phyloP scores from a whole-genome alignment of 495 filamentous ascomycete species.

The Viridothelium virens region DNA sequence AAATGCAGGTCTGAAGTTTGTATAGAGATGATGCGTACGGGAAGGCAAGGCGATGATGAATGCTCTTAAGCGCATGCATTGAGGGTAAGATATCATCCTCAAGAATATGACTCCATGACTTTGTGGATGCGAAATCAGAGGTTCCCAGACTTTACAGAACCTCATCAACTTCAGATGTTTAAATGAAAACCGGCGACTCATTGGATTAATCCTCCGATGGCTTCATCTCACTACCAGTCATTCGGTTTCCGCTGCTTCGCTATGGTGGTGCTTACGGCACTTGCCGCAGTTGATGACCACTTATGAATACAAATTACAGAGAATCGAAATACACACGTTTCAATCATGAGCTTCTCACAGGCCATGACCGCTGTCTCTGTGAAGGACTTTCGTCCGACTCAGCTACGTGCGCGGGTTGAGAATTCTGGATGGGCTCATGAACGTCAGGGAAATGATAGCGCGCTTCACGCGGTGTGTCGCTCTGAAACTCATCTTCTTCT shows the following conservation, averaged over 20 bases:
- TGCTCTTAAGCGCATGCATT: too few relatives aligned
- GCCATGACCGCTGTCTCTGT: neutral
- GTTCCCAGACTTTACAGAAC: too few relatives aligned
- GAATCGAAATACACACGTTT: neutral
- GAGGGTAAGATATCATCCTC: too few relatives aligned
- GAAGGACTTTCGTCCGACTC: neutral
- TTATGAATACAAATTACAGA: neutral
- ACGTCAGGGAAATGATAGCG: neutral
- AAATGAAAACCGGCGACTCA: too few relatives aligned
- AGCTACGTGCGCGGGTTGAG: neutral
- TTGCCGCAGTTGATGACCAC: neutral
- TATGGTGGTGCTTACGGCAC: neutral
- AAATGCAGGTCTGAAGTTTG: neutral
- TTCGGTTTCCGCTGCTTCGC: too few relatives aligned
- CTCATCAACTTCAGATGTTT: too few relatives aligned
- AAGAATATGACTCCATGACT: too few relatives aligned
- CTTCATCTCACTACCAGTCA: too few relatives aligned
- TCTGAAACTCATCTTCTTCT: constrained; percentile 9
- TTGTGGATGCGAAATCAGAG: too few relatives aligned
- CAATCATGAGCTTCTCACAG: neutral
- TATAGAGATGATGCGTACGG: neutral
- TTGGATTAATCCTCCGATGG: too few relatives aligned
- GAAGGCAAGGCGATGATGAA: neutral
- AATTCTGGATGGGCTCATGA: neutral
- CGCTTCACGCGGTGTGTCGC: neutral